Base-by-base conservation (phyloP, 306 rosid species). In the Trifolium subterraneum region DNA sequence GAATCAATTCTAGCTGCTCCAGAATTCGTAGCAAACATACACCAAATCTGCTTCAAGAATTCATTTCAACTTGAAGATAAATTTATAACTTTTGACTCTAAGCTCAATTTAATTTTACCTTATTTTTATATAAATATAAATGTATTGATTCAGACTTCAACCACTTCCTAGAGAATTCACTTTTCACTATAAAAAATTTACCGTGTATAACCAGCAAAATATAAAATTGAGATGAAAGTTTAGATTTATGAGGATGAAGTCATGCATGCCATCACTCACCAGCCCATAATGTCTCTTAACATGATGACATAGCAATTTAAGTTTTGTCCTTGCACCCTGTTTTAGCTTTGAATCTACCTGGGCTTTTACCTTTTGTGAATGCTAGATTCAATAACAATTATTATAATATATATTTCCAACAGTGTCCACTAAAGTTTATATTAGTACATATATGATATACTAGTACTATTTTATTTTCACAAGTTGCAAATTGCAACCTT, bases 281-380 rank as follows among this genome's bases (percentile, higher is more conserved):
- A 55, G 55, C 79, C 78, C 80, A 62, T 70, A 23, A 38, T 84
- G 89, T 84, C 87, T 74, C 66, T 73, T 84, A 60, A 70, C 82
- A 66, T 75, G 58, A 59, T 81, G 89, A 81, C 90, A 90, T 72
- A 90, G 79, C 77, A 76, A 81, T 81, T 76, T 71, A 70, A 64
- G 39, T 33, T 35, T 67, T 75, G 74, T 81, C 81, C 77, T 75
- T 81, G 80, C 56, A 56, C 55, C 54, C 58, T 36, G 56, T 66
- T 75, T 81, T 52, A 38, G 59, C 75, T 70, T 72, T 75, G 82
- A 80, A 76, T 78, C 78, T 64, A 70, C 20, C 81, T 63, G 74
- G 58, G 69, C 65, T 52, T 81, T 76, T 67, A 41, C 38, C 72
- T 71, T 79, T 79, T 31, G 51, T 44, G 63, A 76, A 68, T 25